Evolutionary conservation across 306 rosid species (phyloP), one percentile per base, ranked within the genome.

Genomic region (Cucurbita maxima): DNA sequence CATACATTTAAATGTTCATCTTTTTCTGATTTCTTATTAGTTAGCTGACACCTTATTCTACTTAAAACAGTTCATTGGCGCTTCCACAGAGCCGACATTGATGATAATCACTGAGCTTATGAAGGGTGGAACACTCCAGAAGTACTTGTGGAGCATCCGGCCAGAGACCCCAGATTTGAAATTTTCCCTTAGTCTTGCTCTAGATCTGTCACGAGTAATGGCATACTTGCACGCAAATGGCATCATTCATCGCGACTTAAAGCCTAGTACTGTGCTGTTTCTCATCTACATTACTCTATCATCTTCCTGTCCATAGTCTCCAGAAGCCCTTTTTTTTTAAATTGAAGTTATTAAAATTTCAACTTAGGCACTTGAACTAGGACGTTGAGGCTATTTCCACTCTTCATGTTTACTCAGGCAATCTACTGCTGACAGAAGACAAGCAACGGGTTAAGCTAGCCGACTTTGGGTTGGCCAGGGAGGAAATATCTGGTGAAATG

Each of bases 211-310:
- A 56, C 72, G 73, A 57, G 87, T 64, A 3, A 81, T 87, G 89
- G 79, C 80, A 73, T 83, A 68, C 73, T 61, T 85, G 82, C 92
- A 85, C 72, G 79, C 76, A 62, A 81, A 79, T 72, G 81, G 87
- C 66, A 78, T 87, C 79, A 79, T 87, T n/a, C 87, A 87, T 75
- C 80, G 87, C 8, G 89, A 87, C 47, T 71, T 85, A 79, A 85
- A 87, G 69, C 87, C 89, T 18, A 47, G 87, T 87, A 81, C 71
- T 51, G 40, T 73, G 54, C 10, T 43, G 15, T 57, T 73, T 41
- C 8, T 60, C 5, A 22, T 54, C 55, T 71, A 12, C 47, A 59
- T 41, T 61, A 47, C 41, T 16, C 44, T 47, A 30, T 7, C 54
- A 67, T 19, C 66, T 52, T 45, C 47, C 38, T 58, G 44, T 63